Conservation (phyloP, 768 basidiomycete species). For the Clavulina sp. region DNA sequence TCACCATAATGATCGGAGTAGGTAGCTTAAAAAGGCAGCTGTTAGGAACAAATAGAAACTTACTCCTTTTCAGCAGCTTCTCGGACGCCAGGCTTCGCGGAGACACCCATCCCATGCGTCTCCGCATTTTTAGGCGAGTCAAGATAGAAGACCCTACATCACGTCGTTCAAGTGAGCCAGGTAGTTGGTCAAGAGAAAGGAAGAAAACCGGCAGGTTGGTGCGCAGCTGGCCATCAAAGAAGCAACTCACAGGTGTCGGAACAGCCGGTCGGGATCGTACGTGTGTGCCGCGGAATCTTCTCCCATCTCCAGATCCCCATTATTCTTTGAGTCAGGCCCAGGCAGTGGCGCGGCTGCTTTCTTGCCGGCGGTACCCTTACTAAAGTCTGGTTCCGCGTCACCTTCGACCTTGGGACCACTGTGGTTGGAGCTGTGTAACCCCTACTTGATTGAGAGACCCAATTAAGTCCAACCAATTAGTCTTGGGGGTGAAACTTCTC, state of each 20-base stretch:
- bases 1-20: not conserved
- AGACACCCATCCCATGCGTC: slow-evolving; percentile 39
- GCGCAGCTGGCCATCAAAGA: too few relatives aligned
- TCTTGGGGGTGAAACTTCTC: not conserved
- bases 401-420: not conserved
- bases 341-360: not conserved
- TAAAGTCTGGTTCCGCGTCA: not conserved
- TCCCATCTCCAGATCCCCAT: slow-evolving; percentile 39
- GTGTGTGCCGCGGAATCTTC: slow-evolving; percentile 49
- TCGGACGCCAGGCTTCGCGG: slow-evolving; percentile 15
- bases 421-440: not conserved
- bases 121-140: slow-evolving; percentile 63
- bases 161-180: slow-evolving; percentile 6
- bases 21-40: not conserved
- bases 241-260: slow-evolving; percentile 55
- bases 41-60: slow-evolving; percentile 10
- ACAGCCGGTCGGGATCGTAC: slow-evolving; percentile 65
- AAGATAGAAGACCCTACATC: slow-evolving; percentile 64
- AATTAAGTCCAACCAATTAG: not conserved
- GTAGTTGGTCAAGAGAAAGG: not conserved
- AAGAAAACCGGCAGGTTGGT: not conserved
- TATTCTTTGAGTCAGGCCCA: not conserved
- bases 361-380: not conserved
- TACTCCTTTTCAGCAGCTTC: slow-evolving; percentile 38
- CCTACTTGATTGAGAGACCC: not conserved